Evolutionary conservation across 805 yeast genomes (phyloP).

Genomic region (Sungouiozyma ichnusensis): DNA sequence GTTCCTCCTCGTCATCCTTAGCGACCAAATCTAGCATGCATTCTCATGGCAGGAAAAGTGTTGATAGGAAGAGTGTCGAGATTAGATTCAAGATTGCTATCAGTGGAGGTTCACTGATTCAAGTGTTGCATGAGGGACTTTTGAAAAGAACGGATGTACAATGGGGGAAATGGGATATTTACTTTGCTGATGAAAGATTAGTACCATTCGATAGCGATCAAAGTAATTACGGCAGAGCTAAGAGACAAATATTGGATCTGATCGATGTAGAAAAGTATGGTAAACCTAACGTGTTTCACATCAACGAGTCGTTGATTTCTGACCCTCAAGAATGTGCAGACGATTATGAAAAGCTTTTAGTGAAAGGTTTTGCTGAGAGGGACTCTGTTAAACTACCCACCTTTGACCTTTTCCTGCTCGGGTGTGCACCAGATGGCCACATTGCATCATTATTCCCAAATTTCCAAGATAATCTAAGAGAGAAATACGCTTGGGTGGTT

Average conservation of each 20-base stretch:
- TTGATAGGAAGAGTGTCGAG: conserved; percentile 42
- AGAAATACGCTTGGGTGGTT: conserved; percentile 86
- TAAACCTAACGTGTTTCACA: conserved; percentile 68
- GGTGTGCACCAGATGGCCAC: conserved; percentile 98
- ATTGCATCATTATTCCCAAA: conserved; percentile 93
- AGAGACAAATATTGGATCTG: conserved; percentile 65
- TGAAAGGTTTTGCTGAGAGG: conserved; percentile 86
- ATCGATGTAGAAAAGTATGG: conserved; percentile 26
- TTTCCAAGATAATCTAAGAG: conserved; percentile 71
- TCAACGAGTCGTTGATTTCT: conserved; percentile 61
- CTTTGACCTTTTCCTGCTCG: conserved; percentile 81
- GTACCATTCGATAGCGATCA: conserved; percentile 77
- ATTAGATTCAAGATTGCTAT: conserved; percentile 80
- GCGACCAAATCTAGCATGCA: conserved; percentile 12
- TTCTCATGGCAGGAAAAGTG: conserved; percentile 21
- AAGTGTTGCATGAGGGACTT: conserved; percentile 77
- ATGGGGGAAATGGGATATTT: conserved; percentile 92
- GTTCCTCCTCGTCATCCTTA: not conserved
- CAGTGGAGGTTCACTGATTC: conserved; percentile 84
- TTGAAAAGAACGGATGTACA: conserved; percentile 62
- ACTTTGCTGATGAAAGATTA: conserved; percentile 90
- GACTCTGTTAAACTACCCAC: conserved; percentile 91
- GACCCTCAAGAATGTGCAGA: conserved; percentile 94
- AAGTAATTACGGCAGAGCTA: conserved; percentile 80
- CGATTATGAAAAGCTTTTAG: conserved; percentile 72